These are phyloP conservation scores for Jackrogersella multiformis DNA, from an alignment of 495 filamentous ascomycete species.

Conservation along the genomic window DNA sequence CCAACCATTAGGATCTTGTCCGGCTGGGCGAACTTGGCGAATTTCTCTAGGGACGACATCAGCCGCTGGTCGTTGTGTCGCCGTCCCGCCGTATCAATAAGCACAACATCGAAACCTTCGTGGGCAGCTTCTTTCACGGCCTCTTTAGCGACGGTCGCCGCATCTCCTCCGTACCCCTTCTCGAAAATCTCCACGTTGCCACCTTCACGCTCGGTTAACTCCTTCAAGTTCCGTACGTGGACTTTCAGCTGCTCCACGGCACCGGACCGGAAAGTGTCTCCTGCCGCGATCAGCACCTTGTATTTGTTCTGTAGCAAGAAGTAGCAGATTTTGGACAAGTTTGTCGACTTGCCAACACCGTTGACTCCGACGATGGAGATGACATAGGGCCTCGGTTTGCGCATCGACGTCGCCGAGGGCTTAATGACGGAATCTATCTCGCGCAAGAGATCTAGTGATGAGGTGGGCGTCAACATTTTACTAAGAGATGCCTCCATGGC, in stretches of 20 bases:
- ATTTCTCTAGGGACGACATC: slow-evolving; percentile 96
- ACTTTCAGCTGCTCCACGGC: slow-evolving; percentile 97
- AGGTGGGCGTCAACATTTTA: slow-evolving; percentile 95
- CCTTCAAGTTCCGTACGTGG: slow-evolving; percentile 88
- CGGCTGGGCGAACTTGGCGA: slow-evolving; percentile 91
- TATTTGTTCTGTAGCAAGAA: slow-evolving; percentile 97
- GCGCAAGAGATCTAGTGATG: slow-evolving; percentile 90
- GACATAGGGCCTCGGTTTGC: slow-evolving; percentile 82
- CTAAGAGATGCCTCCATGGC: slow-evolving; percentile 90
- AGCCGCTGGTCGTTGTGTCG: slow-evolving; percentile 94
- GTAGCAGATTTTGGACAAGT: slow-evolving; percentile 95
- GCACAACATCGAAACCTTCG: slow-evolving; percentile 86
- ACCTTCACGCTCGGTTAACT: slow-evolving; percentile 81
- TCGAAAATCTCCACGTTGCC: slow-evolving; percentile 91
- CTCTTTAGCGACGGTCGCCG: slow-evolving; percentile 93
- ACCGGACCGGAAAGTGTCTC: slow-evolving; percentile 96
- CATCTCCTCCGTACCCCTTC: slow-evolving; percentile 97
- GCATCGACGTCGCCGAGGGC: slow-evolving; percentile 63
- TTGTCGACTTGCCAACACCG: slow-evolving; percentile 97
- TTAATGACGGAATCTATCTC: slow-evolving; percentile 85
- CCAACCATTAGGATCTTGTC: slow-evolving; percentile 99
- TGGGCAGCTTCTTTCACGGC: slow-evolving; percentile 81
- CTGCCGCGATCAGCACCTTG: slow-evolving; percentile 93
- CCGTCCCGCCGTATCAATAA: slow-evolving; percentile 95
- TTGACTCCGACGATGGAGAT: slow-evolving; percentile 98